A percentile compares a stretch with the other conserved stretches of the same genome.
Evolutionary conservation across 208 protist species (phyloP).

Genomic region (Wallacemonas sp.): DNA sequence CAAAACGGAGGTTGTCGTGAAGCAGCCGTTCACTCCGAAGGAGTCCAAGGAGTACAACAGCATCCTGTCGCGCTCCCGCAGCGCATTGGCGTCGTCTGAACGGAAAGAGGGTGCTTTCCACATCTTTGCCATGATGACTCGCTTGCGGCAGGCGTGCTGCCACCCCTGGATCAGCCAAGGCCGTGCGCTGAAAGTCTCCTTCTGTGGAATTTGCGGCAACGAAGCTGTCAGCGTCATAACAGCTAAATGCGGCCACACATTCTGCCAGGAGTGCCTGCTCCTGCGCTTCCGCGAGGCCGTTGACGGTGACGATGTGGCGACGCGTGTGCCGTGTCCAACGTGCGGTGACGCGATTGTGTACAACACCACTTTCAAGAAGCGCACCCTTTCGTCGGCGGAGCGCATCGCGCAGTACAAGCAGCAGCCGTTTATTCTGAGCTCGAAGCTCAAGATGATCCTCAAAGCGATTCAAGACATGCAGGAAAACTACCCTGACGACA

Average conservation of each 20-base stretch:
- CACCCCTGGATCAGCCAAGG: constrained; percentile 89
- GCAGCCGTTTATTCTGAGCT: constrained; percentile 72
- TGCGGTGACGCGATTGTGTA: constrained; percentile 50
- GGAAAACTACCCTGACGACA: constrained; percentile 74
- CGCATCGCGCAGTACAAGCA: constrained; percentile 77
- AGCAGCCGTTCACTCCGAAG: constrained; percentile 61
- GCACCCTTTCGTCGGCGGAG: constrained; percentile 53
- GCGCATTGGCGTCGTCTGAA: constrained; percentile 65
- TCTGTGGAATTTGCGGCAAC: constrained; percentile 82
- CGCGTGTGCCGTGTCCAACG: constrained; percentile 58
- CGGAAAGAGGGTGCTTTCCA: constrained; percentile 73
- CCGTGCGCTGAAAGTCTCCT: constrained; percentile 46
- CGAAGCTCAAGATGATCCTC: constrained; percentile 87
- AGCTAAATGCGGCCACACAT: constrained; percentile 84
- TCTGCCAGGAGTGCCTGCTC: constrained; percentile 87
- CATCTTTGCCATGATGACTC: constrained; percentile 94
- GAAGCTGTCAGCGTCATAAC: constrained; percentile 50
- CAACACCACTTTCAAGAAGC: constrained; percentile 65
- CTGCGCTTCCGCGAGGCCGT: constrained; percentile 75
- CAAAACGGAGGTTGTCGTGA: constrained; percentile 72
- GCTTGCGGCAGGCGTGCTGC: constrained; percentile 92
- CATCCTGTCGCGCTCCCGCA: constrained; percentile 77
- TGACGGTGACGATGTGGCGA: constrained; percentile 71
- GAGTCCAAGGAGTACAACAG: constrained; percentile 89
- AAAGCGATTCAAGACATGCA: constrained; percentile 71